Evolutionary conservation across 1,139 yeast species (phyloP).

Genomic region (Meyerozyma carpophila): DNA sequence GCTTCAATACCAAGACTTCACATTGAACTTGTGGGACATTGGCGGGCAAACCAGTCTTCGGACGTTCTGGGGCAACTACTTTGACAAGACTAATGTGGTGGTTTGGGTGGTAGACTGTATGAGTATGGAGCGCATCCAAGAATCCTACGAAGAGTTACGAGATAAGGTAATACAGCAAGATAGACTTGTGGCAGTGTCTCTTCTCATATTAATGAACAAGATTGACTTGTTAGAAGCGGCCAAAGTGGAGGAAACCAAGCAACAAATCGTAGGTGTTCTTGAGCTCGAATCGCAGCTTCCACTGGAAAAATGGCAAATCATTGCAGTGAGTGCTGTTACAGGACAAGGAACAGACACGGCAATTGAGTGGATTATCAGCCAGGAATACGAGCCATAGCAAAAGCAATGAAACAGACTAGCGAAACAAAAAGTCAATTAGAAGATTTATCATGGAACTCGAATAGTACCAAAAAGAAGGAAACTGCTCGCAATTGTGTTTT

Average conservation of each 20-base stretch:
- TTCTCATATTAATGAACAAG: slow-evolving; percentile 55
- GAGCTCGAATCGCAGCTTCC: slow-evolving; percentile 20
- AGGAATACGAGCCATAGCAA: slow-evolving; percentile 5
- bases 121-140: slow-evolving; percentile 55
- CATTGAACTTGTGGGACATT: slow-evolving; percentile 68
- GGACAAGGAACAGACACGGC: slow-evolving; percentile 44
- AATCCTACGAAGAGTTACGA: slow-evolving; percentile 59
- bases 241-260: slow-evolving; percentile 13
- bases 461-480: no score
- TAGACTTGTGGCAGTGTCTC: slow-evolving; percentile 60
- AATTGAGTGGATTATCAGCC: slow-evolving; percentile 41
- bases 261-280: slow-evolving; percentile 16
- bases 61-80: slow-evolving; percentile 87
- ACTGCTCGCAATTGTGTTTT: no score
- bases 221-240: slow-evolving; percentile 34
- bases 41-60: slow-evolving; percentile 82
- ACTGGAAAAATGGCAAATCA: slow-evolving; percentile 30
- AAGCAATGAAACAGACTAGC: neutral
- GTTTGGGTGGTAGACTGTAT: slow-evolving; percentile 91
- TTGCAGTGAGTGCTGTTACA: slow-evolving; percentile 52
- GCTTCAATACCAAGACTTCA: slow-evolving; percentile 22
- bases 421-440: no score
- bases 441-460: no score
- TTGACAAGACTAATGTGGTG: slow-evolving; percentile 76
- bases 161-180: slow-evolving; percentile 60